phyloP scores from a whole-genome alignment of 306 rosid genomes.

The Lathyrus tuberosus region DNA sequence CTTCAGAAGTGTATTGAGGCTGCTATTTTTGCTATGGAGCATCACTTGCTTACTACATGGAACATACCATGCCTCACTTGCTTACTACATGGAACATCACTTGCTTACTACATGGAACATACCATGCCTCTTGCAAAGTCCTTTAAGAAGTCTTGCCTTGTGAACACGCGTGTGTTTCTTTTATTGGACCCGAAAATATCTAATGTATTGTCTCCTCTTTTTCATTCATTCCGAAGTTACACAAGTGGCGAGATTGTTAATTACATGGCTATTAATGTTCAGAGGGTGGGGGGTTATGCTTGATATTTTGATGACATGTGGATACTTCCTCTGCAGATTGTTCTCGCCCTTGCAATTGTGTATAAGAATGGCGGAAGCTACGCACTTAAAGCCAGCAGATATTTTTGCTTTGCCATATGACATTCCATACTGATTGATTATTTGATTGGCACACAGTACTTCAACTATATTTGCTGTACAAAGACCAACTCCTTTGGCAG shows the following conservation, averaged over 20 bases:
- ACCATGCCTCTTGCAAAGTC: constrained; percentile 84
- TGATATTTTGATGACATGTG: constrained; percentile 98
- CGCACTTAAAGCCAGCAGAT: too few species aligned
- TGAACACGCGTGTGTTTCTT: too few species aligned
- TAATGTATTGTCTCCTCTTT: too few species aligned
- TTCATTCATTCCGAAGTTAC: too few species aligned
- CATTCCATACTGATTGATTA: too few species aligned
- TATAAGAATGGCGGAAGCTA: constrained; percentile 97
- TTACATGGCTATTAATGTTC: constrained; percentile 98
- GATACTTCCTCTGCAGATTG: constrained; percentile 97
- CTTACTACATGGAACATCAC: constrained; percentile 76
- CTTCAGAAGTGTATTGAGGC: constrained; percentile 79
- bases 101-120: constrained; percentile 69
- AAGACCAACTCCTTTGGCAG: too few species aligned
- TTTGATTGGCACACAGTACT: too few species aligned
- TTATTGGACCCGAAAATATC: too few species aligned
- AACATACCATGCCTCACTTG: constrained; percentile 68
- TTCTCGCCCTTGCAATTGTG: constrained; percentile 89
- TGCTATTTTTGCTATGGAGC: constrained; percentile 86
- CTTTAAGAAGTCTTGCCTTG: constrained; percentile 64
- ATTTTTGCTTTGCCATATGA: too few species aligned
- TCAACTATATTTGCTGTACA: too few species aligned
- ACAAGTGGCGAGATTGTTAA: constrained; percentile 97
- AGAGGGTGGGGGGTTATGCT: constrained; percentile 92
- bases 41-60: constrained; percentile 66